phyloP scores from a whole-genome alignment of 2,329 filamentous ascomycete species.

The Aureobasidium musti region DNA sequence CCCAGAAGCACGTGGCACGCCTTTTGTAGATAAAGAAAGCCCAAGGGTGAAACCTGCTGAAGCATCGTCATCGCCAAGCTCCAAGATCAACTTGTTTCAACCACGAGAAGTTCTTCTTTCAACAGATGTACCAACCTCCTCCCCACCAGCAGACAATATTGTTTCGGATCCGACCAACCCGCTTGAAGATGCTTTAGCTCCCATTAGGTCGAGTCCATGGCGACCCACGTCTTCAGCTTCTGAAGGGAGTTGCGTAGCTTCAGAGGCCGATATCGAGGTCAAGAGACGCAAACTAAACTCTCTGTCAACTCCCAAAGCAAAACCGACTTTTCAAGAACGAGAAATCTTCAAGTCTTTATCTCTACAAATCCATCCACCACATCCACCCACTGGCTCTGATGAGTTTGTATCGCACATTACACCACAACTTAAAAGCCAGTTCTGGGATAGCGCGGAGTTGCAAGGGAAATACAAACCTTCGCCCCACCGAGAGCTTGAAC shows the following conservation, averaged over 20 bases:
- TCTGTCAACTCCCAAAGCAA: constrained; percentile 11
- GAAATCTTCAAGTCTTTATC: constrained; percentile 12
- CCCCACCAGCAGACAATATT: background rate
- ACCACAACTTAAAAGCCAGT: constrained; percentile 35
- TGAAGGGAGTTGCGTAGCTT: background rate
- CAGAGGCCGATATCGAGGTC: background rate
- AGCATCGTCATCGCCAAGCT: constrained; percentile 15
- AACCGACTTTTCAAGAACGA: constrained; percentile 4
- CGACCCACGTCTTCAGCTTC: background rate
- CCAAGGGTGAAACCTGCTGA: background rate
- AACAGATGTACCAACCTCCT: background rate
- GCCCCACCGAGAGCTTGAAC: constrained; percentile 44
- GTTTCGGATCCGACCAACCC: background rate
- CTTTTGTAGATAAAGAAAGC: background rate
- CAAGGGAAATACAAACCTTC: constrained; percentile 7
- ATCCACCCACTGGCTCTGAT: constrained; percentile 33
- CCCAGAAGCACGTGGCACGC: constrained; percentile 14
- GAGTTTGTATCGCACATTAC: constrained; percentile 39
- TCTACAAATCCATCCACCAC: constrained; percentile 34
- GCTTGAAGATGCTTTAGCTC: background rate
- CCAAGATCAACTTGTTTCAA: constrained; percentile 15
- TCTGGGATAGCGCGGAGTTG: constrained; percentile 33
- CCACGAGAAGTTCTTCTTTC: background rate
- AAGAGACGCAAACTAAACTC: constrained; percentile 8
- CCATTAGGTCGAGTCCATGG: background rate